Conservation (phyloP, 2,329 filamentous ascomycete genomes). For the Beauveria australis region DNA sequence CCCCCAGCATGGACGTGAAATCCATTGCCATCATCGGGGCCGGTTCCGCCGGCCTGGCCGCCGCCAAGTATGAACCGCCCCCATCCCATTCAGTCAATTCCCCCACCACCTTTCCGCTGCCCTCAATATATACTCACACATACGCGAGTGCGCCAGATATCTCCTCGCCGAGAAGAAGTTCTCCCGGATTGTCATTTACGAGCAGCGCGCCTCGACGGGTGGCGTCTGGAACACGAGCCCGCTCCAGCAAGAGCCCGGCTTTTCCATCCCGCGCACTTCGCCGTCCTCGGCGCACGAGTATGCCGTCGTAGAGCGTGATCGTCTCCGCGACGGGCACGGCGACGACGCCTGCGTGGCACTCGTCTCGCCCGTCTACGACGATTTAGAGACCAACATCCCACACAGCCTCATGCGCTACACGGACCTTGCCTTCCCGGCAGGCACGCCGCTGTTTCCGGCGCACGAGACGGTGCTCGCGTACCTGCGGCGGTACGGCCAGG, state of each 20-base stretch:
- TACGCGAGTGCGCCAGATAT: constrained; percentile 41
- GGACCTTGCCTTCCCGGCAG: constrained; percentile 49
- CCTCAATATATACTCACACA: background rate
- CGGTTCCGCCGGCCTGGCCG: constrained; percentile 59
- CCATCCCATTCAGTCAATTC: background rate
- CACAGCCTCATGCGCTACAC: constrained; percentile 62
- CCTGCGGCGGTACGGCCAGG: constrained; percentile 53
- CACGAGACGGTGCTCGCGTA: constrained; percentile 58
- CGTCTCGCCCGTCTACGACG: constrained; percentile 63
- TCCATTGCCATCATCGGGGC: constrained; percentile 64
- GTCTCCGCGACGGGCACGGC: constrained; percentile 5
- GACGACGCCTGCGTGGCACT: constrained; percentile 32
- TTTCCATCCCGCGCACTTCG: constrained; percentile 22
- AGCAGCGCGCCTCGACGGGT: constrained; percentile 57
- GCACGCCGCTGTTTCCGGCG: constrained; percentile 57
- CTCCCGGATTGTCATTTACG: constrained; percentile 57
- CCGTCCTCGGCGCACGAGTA: constrained; percentile 33
- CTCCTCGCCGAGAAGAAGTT: constrained; percentile 56
- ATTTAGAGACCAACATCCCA: constrained; percentile 69
- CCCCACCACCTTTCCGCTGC: background rate
- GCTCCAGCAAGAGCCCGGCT: constrained; percentile 18
- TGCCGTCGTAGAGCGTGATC: constrained; percentile 27
- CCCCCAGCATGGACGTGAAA: constrained; percentile 24
- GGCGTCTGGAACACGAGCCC: constrained; percentile 65
- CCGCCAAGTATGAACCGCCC: constrained; percentile 32